Evolutionary conservation across 164 flowering plant species (phyloP).

Genomic region (Vitis rupestris): DNA sequence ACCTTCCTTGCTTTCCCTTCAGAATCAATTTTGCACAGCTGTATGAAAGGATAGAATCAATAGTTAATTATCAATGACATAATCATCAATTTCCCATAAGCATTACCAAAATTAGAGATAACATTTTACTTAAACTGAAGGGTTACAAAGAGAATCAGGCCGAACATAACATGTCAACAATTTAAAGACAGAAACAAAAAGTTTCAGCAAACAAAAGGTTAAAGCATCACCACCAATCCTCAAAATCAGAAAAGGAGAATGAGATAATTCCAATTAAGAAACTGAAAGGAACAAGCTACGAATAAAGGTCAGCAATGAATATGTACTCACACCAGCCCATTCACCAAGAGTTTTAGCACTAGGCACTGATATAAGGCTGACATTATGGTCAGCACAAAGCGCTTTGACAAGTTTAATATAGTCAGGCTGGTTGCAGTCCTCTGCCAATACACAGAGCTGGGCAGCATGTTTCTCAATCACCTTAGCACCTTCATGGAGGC

Average conservation of each 20-base stretch:
- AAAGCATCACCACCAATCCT: background rate
- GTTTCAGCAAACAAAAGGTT: background rate
- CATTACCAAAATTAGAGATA: too few relatives aligned
- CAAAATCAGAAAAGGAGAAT: background rate
- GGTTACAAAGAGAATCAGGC: background rate
- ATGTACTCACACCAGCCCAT: conserved; percentile 75
- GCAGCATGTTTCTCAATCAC: conserved; percentile 80
- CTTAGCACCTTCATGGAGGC: conserved; percentile 82
- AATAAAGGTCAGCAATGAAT: background rate
- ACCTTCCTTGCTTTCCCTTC: conserved; percentile 89
- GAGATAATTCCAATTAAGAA: background rate
- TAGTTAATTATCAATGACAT: too few relatives aligned
- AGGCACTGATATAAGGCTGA: conserved; percentile 62
- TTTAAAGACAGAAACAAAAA: background rate
- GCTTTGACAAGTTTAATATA: conserved; percentile 73
- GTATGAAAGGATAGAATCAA: conserved; percentile 2
- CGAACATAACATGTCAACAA: background rate
- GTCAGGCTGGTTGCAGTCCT: conserved; percentile 78
- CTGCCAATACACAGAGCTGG: conserved; percentile 74
- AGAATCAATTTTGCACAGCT: conserved; percentile 89
- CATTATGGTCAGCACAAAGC: conserved; percentile 74
- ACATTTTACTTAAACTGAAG: too few relatives aligned
- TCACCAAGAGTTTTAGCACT: conserved; percentile 83
- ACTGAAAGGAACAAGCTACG: background rate
- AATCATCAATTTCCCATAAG: too few relatives aligned